Conservation (phyloP, 148 eudicot genomes). For the Selenicereus undatus region DNA sequence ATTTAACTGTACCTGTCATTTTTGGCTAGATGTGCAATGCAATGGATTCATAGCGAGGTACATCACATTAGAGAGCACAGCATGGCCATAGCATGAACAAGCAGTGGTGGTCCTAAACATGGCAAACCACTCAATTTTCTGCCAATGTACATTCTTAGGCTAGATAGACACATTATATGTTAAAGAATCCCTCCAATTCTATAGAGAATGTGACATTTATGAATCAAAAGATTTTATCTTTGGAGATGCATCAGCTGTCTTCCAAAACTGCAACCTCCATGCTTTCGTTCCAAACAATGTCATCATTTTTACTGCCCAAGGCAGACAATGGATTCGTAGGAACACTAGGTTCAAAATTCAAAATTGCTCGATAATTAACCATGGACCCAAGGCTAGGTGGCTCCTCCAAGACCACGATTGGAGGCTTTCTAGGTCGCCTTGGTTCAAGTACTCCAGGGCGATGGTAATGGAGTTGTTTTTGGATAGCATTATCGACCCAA, state of each 20-base stretch:
- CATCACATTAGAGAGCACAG: slow-evolving; percentile 5
- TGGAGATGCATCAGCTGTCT: neutral
- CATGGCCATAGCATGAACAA: neutral
- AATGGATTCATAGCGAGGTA: slow-evolving; percentile 5
- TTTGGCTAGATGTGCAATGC: slow-evolving; percentile 7
- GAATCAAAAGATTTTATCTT: slow-evolving; percentile 6
- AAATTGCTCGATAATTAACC: slow-evolving; percentile 8
- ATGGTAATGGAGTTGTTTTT: slow-evolving; percentile 3
- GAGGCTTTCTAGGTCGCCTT: slow-evolving; percentile 5
- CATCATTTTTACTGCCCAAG: slow-evolving; percentile 14
- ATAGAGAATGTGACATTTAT: slow-evolving; percentile 6
- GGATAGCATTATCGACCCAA: slow-evolving; percentile 4
- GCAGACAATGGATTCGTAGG: neutral
- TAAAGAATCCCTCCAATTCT: slow-evolving; percentile 1
- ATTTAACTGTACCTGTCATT: neutral
- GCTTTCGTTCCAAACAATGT: slow-evolving; percentile 9
- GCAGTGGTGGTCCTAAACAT: slow-evolving; percentile 12
- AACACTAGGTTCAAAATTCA: slow-evolving; percentile 9
- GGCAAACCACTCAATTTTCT: slow-evolving; percentile 2
- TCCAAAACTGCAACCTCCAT: slow-evolving; percentile 7
- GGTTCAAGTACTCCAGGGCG: slow-evolving; percentile 3
- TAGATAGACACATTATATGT: slow-evolving; percentile 8
- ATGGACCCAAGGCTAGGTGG: neutral
- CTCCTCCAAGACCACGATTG: neutral
- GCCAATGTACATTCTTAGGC: slow-evolving; percentile 4